Percentiles rank a stretch among this genome's conserved stretches.
Evolutionary conservation across 2,329 filamentous ascomycete species (phyloP).

Genomic region (Paecilomyces formosus): DNA sequence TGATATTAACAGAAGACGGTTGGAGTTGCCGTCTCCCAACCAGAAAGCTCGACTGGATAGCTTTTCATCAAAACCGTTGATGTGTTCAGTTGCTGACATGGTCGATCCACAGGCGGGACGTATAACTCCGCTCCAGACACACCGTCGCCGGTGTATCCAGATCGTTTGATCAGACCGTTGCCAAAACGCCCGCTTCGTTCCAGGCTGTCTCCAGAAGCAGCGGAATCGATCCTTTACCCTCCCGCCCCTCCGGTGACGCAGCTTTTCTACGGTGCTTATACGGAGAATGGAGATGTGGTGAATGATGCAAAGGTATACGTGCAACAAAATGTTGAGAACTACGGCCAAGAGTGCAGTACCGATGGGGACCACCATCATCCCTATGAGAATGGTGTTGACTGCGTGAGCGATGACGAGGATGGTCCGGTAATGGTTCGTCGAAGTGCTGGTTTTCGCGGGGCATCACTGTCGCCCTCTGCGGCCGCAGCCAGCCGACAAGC

Average conservation of each 20-base stretch:
- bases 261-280: slow-evolving; percentile 65
- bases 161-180: slow-evolving; percentile 86
- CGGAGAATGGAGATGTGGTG: slow-evolving; percentile 49
- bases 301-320: slow-evolving; percentile 39
- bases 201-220: slow-evolving; percentile 76
- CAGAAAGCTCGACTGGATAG: slow-evolving; percentile 4
- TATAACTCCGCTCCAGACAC: slow-evolving; percentile 57
- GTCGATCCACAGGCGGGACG: slow-evolving; percentile 37
- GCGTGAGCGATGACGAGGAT: slow-evolving; percentile 58
- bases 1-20: slow-evolving; percentile 11
- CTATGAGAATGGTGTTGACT: slow-evolving; percentile 49
- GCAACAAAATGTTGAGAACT: slow-evolving; percentile 35
- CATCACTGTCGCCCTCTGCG: slow-evolving; percentile 24
- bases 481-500: slow-evolving; percentile 18
- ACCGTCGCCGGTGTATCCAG: slow-evolving; percentile 72
- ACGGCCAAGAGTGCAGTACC: slow-evolving; percentile 29
- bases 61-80: slow-evolving; percentile 12
- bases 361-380: slow-evolving; percentile 34
- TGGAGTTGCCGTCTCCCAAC: not conserved
- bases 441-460: slow-evolving; percentile 34
- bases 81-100: slow-evolving; percentile 30
- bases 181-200: slow-evolving; percentile 84
- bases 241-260: slow-evolving; percentile 63
- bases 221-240: slow-evolving; percentile 74
- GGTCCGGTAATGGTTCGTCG: slow-evolving; percentile 34